Percentiles rank a stretch among this genome's conserved stretches.
Evolutionary conservation across 2,329 filamentous ascomycete species (phyloP).

Genomic region (Talaromyces sp.): DNA sequence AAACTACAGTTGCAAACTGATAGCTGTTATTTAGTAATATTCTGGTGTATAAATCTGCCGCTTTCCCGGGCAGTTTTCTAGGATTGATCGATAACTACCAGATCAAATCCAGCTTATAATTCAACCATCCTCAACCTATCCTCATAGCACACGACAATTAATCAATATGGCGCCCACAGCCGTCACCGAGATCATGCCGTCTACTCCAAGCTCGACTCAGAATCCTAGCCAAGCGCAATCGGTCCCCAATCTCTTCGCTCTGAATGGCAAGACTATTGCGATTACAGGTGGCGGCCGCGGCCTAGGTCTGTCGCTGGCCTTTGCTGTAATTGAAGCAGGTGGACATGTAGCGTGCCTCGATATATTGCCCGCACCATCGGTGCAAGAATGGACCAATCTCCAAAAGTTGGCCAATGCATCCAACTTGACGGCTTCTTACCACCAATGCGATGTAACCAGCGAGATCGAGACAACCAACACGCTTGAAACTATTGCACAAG

Average conservation of each 20-base stretch:
- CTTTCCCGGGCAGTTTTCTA: not conserved
- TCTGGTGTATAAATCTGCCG: not conserved
- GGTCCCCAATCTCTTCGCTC: conserved; percentile 39
- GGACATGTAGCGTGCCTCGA: conserved; percentile 48
- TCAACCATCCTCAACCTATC: not conserved
- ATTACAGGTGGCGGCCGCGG: conserved; percentile 51
- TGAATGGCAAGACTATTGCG: conserved; percentile 33
- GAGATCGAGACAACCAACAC: conserved; percentile 33
- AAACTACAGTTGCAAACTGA: not conserved
- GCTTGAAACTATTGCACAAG: conserved; percentile 32
- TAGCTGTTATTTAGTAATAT: not conserved
- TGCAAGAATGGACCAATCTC: conserved; percentile 38
- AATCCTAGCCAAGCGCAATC: not conserved
- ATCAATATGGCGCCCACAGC: not conserved
- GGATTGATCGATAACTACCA: not conserved
- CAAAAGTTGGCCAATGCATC: conserved; percentile 36
- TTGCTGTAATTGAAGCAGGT: conserved; percentile 46
- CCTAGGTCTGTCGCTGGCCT: conserved; percentile 46
- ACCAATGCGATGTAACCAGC: conserved; percentile 44
- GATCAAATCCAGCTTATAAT: not conserved
- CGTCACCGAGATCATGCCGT: not conserved
- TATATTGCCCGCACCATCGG: conserved; percentile 27
- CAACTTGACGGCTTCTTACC: conserved; percentile 35
- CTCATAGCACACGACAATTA: not conserved
- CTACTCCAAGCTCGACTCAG: not conserved